Percentiles rank a stretch among this genome's conserved stretches.
Evolutionary conservation across 2,329 filamentous ascomycete species (phyloP).

Genomic region (Calonectria pteridis): DNA sequence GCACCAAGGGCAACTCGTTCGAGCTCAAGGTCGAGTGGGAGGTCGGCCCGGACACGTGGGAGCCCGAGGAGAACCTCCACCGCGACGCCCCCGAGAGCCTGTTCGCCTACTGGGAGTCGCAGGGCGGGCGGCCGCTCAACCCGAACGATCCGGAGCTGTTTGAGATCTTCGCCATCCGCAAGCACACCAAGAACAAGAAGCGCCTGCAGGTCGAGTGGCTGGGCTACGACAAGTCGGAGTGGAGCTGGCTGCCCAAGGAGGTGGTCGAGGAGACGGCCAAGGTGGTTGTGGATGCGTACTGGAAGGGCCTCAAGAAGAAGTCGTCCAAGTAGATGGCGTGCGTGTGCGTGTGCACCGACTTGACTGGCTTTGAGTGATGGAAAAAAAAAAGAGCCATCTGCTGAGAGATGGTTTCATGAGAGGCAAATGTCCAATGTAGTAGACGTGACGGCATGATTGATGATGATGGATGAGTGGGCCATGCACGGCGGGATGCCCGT

Average conservation of each 20-base stretch:
- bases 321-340: not conserved
- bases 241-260: slow-evolving; percentile 46
- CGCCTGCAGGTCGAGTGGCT: slow-evolving; percentile 53
- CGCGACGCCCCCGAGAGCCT: slow-evolving; percentile 47
- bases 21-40: slow-evolving; percentile 51
- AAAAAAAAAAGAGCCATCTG: not conserved
- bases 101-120: slow-evolving; percentile 49
- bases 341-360: not conserved
- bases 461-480: slow-evolving; percentile 1
- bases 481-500: not conserved
- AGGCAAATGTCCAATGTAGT: not conserved
- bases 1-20: slow-evolving; percentile 41
- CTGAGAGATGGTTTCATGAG: not conserved
- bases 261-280: slow-evolving; percentile 45
- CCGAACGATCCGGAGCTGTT: slow-evolving; percentile 47
- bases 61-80: slow-evolving; percentile 50
- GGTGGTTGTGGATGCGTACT: slow-evolving; percentile 46
- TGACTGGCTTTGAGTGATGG: not conserved
- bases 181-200: slow-evolving; percentile 45
- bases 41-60: slow-evolving; percentile 48
- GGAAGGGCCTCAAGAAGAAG: slow-evolving; percentile 28
- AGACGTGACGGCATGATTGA: slow-evolving; percentile 7
- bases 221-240: slow-evolving; percentile 46
- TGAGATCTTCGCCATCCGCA: slow-evolving; percentile 49
- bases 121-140: slow-evolving; percentile 49